Base-by-base conservation (phyloP, 495 filamentous ascomycete genomes). In the Penicillium cinerascens region DNA sequence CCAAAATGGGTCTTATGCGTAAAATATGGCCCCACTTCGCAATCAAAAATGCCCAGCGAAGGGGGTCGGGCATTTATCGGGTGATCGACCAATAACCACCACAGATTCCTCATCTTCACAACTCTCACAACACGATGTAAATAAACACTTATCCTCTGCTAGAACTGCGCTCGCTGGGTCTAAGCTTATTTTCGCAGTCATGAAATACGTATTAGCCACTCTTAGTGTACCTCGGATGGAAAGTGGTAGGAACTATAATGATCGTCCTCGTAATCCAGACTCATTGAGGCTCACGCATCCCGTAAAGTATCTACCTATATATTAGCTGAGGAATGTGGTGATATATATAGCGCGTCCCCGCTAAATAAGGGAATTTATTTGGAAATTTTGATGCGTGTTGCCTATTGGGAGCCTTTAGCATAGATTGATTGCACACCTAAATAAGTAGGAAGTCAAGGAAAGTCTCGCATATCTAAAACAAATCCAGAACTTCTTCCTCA, bases 1-100 rank as follows among this genome's bases (percentile, higher is more conserved):
- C 26, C 26, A 1, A 6, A 9, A 6, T 10, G 26, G 1, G 26
- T 4, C 26, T 29, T 29, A 29, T 29, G 11, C 5, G 26, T 8
- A 29, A 6, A 29, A 1, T 9, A 10, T 2, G 7, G 7, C 26
- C 26, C 1, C 26, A 29, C 26, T 29, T 6, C 7, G 26, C 25
- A 26, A 4, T 3, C 25, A 26, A 29, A 29, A 29, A 29, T 29
- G 26, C 11, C 1, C 26, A 29, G 26, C 5, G 7, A 29, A 29
- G 26, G 26, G 26, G 26, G 7, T 29, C 26, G 26, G 26, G 26
- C 26, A 65, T 60, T 72, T 67, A 50, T 69, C 69, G 69, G 69
- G 22, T 39, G 0, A 44, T 16, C 38, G 38, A n/a, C 69, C 67
- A 72, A 72, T 70, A 55, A 61, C 1, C 18, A 20, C 13, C 11